Evolutionary conservation across 768 basidiomycete genomes (phyloP).

Genomic region (Suillus brevipes): DNA sequence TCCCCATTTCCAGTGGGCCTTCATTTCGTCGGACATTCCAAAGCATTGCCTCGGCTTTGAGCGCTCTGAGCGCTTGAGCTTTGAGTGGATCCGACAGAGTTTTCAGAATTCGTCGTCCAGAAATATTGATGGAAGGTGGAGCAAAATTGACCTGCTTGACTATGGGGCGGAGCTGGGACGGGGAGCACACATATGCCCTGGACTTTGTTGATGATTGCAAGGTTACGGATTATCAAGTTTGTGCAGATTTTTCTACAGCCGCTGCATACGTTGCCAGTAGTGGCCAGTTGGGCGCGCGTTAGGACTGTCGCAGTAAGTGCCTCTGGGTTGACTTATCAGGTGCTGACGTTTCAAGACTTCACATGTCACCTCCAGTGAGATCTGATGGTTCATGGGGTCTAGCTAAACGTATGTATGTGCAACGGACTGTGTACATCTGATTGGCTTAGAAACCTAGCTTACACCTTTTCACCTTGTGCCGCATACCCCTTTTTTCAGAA

Average conservation of each 20-base stretch:
- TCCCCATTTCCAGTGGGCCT: constrained; percentile 55
- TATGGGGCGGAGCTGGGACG: constrained; percentile 57
- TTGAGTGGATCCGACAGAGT: constrained; percentile 46
- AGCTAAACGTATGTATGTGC: not conserved
- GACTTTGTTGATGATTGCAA: constrained; percentile 62
- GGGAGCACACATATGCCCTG: constrained; percentile 58
- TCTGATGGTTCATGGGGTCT: not conserved
- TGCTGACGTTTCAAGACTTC: not conserved
- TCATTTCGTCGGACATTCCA: constrained; percentile 45
- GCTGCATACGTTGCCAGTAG: constrained; percentile 58
- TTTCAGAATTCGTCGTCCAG: constrained; percentile 53
- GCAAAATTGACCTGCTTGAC: constrained; percentile 57
- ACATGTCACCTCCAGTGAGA: not conserved
- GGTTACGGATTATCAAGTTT: constrained; percentile 61
- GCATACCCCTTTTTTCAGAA: not conserved
- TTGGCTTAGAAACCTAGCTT: not conserved
- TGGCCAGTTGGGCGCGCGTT: constrained; percentile 36
- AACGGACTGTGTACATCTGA: not conserved
- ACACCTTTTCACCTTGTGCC: not conserved
- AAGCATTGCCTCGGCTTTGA: constrained; percentile 44
- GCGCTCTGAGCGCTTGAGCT: constrained; percentile 37
- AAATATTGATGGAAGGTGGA: constrained; percentile 53
- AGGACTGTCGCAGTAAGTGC: constrained; percentile 9
- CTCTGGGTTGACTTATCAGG: not conserved
- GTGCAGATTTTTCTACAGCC: constrained; percentile 57